Percentiles rank a stretch among this genome's conserved stretches.
Evolutionary conservation across 768 basidiomycete genomes (phyloP).

Genomic region (Tylopilus vinaceipallidus): DNA sequence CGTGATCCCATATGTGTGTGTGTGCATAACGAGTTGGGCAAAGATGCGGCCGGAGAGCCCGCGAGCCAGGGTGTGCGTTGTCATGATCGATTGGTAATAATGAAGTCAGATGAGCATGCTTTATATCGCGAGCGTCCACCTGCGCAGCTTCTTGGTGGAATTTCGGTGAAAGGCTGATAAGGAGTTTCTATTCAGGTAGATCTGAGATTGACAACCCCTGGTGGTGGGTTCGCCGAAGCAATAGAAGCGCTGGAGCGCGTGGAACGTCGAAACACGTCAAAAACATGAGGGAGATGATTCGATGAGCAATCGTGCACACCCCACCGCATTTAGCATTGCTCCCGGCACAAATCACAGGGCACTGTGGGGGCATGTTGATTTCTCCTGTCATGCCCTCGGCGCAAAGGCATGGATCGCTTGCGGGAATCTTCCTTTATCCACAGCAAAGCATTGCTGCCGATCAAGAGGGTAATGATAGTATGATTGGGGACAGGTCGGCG

Average conservation of each 20-base stretch:
- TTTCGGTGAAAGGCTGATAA: constrained; percentile 32
- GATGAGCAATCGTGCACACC: constrained; percentile 15
- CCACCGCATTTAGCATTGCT: constrained; percentile 13
- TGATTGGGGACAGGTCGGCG: constrained; percentile 31
- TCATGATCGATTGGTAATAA: constrained; percentile 22
- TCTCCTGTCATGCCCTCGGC: constrained; percentile 10
- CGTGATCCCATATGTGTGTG: constrained; percentile 14
- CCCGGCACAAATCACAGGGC: background rate
- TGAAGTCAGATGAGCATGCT: constrained; percentile 22
- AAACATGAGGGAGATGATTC: constrained; percentile 23
- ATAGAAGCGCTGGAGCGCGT: constrained; percentile 15
- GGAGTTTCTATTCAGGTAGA: constrained; percentile 12
- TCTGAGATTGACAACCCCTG: constrained; percentile 28
- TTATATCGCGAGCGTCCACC: constrained; percentile 8
- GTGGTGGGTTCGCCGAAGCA: constrained; percentile 21
- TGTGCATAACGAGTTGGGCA: background rate
- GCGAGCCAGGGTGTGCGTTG: constrained; percentile 6
- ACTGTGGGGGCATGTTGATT: background rate
- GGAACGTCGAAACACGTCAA: constrained; percentile 25
- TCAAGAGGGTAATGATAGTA: constrained; percentile 16
- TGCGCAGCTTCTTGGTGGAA: constrained; percentile 9
- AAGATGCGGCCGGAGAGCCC: constrained; percentile 10
- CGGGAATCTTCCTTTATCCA: constrained; percentile 13
- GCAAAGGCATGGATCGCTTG: constrained; percentile 2
- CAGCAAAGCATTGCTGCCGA: constrained; percentile 23